Evolutionary conservation across 2,329 filamentous ascomycete genomes (phyloP).

Genomic region (Lasiodiplodia citricola): DNA sequence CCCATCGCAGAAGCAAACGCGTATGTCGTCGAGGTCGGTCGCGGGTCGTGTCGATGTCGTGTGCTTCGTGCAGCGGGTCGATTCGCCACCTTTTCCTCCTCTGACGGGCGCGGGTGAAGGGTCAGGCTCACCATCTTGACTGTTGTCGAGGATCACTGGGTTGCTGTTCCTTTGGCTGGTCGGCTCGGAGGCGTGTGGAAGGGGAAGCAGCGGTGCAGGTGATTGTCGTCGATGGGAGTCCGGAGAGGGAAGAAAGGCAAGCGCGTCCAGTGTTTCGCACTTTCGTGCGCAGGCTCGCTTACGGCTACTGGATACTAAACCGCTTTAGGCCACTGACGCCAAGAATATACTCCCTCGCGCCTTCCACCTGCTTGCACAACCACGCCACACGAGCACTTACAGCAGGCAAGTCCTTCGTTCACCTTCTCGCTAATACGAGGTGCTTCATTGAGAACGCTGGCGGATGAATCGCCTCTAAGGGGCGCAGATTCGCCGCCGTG

Average conservation of each 20-base stretch:
- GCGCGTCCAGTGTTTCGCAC: not conserved
- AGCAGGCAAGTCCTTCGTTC: not conserved
- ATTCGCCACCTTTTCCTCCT: slow-evolving; percentile 27
- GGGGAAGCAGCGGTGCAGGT: slow-evolving; percentile 41
- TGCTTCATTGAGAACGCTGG: not conserved
- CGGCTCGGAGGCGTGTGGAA: slow-evolving; percentile 41
- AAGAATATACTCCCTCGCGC: not conserved
- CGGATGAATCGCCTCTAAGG: not conserved
- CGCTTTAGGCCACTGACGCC: slow-evolving; percentile 13
- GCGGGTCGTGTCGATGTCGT: slow-evolving; percentile 34
- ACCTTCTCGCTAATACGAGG: not conserved
- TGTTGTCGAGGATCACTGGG: slow-evolving; percentile 40
- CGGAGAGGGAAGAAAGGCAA: slow-evolving; percentile 13
- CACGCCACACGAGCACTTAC: not conserved
- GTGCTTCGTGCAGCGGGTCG: slow-evolving; percentile 36
- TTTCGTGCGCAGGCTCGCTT: not conserved
- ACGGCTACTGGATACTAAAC: not conserved
- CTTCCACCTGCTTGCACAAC: not conserved
- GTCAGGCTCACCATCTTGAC: slow-evolving; percentile 47
- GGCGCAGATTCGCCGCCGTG: slow-evolving; percentile 2
- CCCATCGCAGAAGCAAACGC: slow-evolving; percentile 23
- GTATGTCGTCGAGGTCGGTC: slow-evolving; percentile 26
- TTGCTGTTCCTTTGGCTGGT: slow-evolving; percentile 37
- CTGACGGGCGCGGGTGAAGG: slow-evolving; percentile 27
- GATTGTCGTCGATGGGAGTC: slow-evolving; percentile 34